phyloP scores from a whole-genome alignment of 345 rosid genomes.

The Salix koriyanagi region DNA sequence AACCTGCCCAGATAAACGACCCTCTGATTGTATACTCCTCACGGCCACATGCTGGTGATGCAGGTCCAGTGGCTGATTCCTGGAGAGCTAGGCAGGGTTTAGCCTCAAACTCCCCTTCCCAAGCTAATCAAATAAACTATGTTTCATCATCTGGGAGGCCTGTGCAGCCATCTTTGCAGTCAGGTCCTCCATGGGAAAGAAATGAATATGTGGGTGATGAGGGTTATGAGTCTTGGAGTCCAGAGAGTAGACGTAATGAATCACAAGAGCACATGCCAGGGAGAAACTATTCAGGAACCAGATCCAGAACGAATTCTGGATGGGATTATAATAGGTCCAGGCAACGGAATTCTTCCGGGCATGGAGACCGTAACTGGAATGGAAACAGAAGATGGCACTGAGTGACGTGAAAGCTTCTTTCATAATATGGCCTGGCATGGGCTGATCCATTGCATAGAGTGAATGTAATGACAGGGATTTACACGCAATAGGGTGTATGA shows the following conservation, averaged over 20 bases:
- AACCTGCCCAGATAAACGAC: conserved; percentile 16
- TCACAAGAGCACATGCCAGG: conserved; percentile 32
- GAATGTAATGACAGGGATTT: not conserved
- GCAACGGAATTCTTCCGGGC: conserved; percentile 39
- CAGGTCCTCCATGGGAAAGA: conserved; percentile 36
- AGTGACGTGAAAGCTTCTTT: conserved; percentile 15
- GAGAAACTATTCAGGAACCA: conserved; percentile 28
- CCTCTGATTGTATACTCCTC: conserved; percentile 10
- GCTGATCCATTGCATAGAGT: not conserved
- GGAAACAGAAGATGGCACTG: conserved; percentile 54
- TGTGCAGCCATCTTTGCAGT: conserved; percentile 26
- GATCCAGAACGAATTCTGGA: conserved; percentile 23
- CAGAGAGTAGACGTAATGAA: conserved; percentile 67
- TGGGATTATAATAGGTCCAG: conserved; percentile 33
- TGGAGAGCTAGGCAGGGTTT: conserved; percentile 49
- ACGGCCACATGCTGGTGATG: conserved; percentile 28
- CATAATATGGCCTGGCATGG: not conserved
- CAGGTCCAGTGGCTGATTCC: conserved; percentile 27
- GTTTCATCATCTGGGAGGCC: conserved; percentile 26
- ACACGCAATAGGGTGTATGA: not conserved
- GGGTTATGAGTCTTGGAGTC: conserved; percentile 90
- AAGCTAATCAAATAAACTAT: conserved; percentile 34
- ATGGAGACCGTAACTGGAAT: conserved; percentile 42
- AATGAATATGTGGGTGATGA: conserved; percentile 31
- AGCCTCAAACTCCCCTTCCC: conserved; percentile 35